These are phyloP conservation scores for Spiraea crenata DNA, from an alignment of 331 rosid species.

Conservation along the genomic window DNA sequence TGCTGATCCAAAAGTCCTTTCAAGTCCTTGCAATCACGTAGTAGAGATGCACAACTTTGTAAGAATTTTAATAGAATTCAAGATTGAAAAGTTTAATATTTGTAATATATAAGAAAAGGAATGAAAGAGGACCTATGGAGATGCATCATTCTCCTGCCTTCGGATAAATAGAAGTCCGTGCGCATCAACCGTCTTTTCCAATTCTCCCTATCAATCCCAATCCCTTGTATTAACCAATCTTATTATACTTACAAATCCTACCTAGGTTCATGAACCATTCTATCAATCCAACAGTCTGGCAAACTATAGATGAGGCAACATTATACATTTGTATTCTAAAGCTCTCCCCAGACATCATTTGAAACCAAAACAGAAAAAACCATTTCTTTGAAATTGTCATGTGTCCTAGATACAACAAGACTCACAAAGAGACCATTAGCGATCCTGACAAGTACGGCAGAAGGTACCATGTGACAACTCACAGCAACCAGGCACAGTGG, in stretches of 20 bases:
- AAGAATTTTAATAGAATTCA: conserved; percentile 26
- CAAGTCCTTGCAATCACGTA: no score
- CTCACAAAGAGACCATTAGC: conserved; percentile 99
- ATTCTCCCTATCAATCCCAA: conserved; percentile 80
- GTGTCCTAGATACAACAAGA: conserved; percentile 75
- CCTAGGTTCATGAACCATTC: conserved; percentile 39
- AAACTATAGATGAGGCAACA: conserved; percentile 9
- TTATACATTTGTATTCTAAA: not conserved
- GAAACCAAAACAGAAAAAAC: conserved; percentile 12
- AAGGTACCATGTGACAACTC: conserved; percentile 97
- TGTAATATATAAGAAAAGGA: conserved; percentile 30
- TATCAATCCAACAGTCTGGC: conserved; percentile 25
- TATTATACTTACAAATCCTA: conserved; percentile 38
- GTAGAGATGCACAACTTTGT: no score
- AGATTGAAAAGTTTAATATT: conserved; percentile 21
- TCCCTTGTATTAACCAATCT: conserved; percentile 59
- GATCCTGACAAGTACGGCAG: conserved; percentile 97
- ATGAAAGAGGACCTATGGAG: conserved; percentile 56
- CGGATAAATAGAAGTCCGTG: conserved; percentile 49
- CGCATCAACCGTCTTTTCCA: conserved; percentile 88
- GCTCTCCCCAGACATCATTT: not conserved
- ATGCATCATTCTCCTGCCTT: conserved; percentile 59
- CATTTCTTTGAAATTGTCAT: conserved; percentile 21
- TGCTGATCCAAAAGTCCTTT: no score
- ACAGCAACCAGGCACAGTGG: conserved; percentile 59